These are phyloP conservation scores for Ophiostoma novo-ulmi DNA, from an alignment of 2,329 filamentous ascomycete genomes.

Conservation along the genomic window DNA sequence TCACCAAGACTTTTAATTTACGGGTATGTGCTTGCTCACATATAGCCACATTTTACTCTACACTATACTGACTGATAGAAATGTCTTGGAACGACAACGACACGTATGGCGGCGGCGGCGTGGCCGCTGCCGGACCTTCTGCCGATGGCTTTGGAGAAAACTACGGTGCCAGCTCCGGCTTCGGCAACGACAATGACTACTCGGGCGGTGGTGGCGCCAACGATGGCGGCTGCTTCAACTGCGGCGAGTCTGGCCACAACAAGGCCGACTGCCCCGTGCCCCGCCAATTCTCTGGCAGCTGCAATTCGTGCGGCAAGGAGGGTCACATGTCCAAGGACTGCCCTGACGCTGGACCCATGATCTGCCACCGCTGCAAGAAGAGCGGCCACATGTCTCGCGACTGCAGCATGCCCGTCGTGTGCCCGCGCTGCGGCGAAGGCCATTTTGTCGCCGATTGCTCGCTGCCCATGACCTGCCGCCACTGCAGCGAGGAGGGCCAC, in stretches of 20 bases:
- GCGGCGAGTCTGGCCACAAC: slow-evolving; percentile 53
- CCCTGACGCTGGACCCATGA: slow-evolving; percentile 35
- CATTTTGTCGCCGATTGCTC: slow-evolving; percentile 53
- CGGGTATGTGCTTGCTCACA: not conserved
- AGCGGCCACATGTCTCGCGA: slow-evolving; percentile 53
- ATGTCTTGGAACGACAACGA: slow-evolving; percentile 62
- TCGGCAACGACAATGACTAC: slow-evolving; percentile 15
- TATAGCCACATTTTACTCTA: not conserved
- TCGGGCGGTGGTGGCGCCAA: slow-evolving; percentile 32
- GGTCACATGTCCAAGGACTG: slow-evolving; percentile 52
- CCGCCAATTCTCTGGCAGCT: slow-evolving; percentile 36
- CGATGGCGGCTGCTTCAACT: slow-evolving; percentile 55
- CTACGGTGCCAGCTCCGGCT: not conserved
- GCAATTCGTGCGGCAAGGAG: slow-evolving; percentile 43
- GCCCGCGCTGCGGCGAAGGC: slow-evolving; percentile 45
- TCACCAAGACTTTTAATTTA: not conserved
- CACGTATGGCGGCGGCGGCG: not conserved
- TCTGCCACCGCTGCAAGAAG: slow-evolving; percentile 38
- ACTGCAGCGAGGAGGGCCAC: slow-evolving; percentile 46
- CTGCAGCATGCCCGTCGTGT: slow-evolving; percentile 49
- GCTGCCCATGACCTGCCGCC: slow-evolving; percentile 31
- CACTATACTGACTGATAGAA: not conserved
- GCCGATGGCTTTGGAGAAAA: slow-evolving; percentile 16
- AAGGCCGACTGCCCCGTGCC: slow-evolving; percentile 59
- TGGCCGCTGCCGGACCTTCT: not conserved